These are phyloP conservation scores for Backusella tarrabulga DNA, from an alignment of 192 early-diverging fungal species.

Conservation along the genomic window DNA sequence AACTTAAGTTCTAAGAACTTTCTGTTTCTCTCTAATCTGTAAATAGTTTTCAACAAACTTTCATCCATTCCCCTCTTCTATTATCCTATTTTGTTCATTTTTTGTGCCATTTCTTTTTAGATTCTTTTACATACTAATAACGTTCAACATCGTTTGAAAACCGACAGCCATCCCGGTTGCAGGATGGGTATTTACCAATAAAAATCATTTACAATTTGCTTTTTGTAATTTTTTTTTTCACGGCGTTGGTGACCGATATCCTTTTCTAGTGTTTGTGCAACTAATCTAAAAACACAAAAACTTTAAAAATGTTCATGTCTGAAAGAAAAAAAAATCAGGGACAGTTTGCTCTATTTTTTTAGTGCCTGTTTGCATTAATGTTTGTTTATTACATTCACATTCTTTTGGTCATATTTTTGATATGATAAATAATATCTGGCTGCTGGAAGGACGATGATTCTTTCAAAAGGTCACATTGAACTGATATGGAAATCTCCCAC, in stretches of 20 bases:
- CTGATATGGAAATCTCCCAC: not conserved
- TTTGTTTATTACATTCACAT: not conserved
- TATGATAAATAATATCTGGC: not conserved
- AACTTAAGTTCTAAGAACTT: conserved; percentile 56
- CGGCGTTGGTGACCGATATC: not conserved
- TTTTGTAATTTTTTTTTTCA: not conserved
- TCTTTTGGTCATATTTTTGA: not conserved
- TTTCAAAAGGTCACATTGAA: not conserved
- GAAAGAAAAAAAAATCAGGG: not conserved
- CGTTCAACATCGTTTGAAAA: conserved; percentile 33
- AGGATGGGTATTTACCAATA: conserved; percentile 19
- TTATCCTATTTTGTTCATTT: conserved; percentile 17
- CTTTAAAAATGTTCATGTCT: not conserved
- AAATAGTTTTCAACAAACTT: conserved; percentile 23
- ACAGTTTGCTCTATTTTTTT: not conserved
- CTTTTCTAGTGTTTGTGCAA: not conserved
- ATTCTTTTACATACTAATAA: conserved; percentile 9
- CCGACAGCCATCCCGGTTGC: conserved; percentile 28
- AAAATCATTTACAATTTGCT: conserved; percentile 8
- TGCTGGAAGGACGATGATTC: not conserved
- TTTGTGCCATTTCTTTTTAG: conserved; percentile 15
- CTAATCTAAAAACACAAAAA: not conserved
- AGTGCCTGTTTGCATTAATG: not conserved
- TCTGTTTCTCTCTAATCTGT: not conserved
- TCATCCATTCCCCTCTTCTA: conserved; percentile 3